These are phyloP conservation scores for Ustilaginoidea virens DNA, from an alignment of 2,329 filamentous ascomycete genomes.

Conservation along the genomic window DNA sequence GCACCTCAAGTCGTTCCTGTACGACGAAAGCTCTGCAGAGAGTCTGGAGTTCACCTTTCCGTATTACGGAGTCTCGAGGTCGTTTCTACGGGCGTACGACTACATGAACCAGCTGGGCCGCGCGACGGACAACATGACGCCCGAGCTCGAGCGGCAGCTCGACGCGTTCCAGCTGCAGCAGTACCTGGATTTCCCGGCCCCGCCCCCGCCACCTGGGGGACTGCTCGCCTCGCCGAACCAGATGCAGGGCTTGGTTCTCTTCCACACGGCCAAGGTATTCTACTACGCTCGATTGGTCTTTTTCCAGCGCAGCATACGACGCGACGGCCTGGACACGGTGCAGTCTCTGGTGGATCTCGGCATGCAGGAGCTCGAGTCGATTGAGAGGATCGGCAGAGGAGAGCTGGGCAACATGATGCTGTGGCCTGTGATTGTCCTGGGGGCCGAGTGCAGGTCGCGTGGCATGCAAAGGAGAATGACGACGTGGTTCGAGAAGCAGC, in stretches of 20 bases:
- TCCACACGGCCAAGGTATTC: slow-evolving; percentile 14
- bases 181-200: slow-evolving; percentile 11
- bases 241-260: slow-evolving; percentile 11
- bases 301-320: slow-evolving; percentile 17
- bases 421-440: slow-evolving; percentile 20
- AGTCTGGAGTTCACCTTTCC: slow-evolving; percentile 9
- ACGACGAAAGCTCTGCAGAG: slow-evolving; percentile 2
- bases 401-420: slow-evolving; percentile 18
- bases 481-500: slow-evolving; percentile 15
- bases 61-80: slow-evolving; percentile 9
- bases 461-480: slow-evolving; percentile 15
- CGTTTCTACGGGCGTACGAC: slow-evolving; percentile 7
- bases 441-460: slow-evolving; percentile 15
- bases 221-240: slow-evolving; percentile 5
- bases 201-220: slow-evolving; percentile 4
- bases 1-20: slow-evolving; percentile 8
- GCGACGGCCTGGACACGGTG: slow-evolving; percentile 9
- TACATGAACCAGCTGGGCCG: slow-evolving; percentile 9
- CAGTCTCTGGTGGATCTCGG: slow-evolving; percentile 17
- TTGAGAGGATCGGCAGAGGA: slow-evolving; percentile 13
- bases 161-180: slow-evolving; percentile 17
- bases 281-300: slow-evolving; percentile 20
- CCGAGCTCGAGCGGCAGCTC: slow-evolving; percentile 7
- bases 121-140: slow-evolving; percentile 3
- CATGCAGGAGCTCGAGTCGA: slow-evolving; percentile 15